Base-by-base conservation (phyloP, 768 basidiomycete genomes). In the Tylopilus plumbeoviolaceoides region DNA sequence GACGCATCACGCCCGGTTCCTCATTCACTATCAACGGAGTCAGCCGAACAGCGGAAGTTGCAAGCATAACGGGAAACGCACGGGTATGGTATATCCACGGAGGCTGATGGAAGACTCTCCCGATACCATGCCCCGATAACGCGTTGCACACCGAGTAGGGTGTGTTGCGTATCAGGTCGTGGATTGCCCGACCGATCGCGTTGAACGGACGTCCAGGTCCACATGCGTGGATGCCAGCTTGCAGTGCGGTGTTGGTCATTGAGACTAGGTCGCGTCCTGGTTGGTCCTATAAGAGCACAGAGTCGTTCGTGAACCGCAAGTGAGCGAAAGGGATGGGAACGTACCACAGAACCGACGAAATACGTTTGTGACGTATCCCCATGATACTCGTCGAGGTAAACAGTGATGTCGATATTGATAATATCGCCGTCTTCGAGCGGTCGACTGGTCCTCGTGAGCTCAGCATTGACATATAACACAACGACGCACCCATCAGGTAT, bases 311-410 rank as follows among this genome's bases (percentile, higher is more conserved):
- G 8, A n/a, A 36, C 28, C n/a, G 3, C 23, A 27, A 30, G 35
- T 0, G 28, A 41, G 50, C 4, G 5, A 35, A 48, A 47, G 27
- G 25, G 4, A 40, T 10, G 20, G 27, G 39, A 52, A 72, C 70
- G 67, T 58, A 91, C 89, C 15, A 91, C 90, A 31, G 83, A 66
- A 36, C 92, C 92, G 6, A 95, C 84, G 3, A 87, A 69, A 66
- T 92, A 94, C 0, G 88, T 95, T 47, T 78, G 72, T 0, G 91
- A 93, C 0, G 92, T 95, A 60, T 95, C 94, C 1, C 94, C 94
- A 59, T 95, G 93, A 68, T 82, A 92, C 1, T 89, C 87, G 51
- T 90, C 71, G n/a, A 86, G 71, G 66, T 80, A 95, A 8, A 95
- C 77, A 1, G 94, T 95, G 9, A 97, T 70, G 67, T 97, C 94